Conservation (phyloP, 495 filamentous ascomycete species). For the Terfezia boudieri region DNA sequence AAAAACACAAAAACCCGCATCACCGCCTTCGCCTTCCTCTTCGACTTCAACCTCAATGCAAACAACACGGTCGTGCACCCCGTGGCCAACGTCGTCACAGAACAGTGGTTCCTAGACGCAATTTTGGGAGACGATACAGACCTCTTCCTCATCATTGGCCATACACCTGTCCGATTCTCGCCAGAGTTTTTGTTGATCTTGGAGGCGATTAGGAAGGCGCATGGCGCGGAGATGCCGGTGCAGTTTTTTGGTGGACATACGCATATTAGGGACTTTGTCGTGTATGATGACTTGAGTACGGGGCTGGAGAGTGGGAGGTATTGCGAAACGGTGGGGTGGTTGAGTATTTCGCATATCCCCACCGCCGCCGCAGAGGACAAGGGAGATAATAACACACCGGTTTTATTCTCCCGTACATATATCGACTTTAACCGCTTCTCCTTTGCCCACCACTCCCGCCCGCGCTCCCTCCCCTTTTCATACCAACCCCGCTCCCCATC, state of each 20-base stretch:
- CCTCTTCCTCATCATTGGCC: constrained; percentile 68
- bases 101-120: constrained; percentile 74
- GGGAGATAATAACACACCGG: constrained; percentile 18
- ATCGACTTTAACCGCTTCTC: constrained; percentile 89
- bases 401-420: constrained; percentile 50
- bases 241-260: constrained; percentile 86
- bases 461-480: constrained; percentile 36
- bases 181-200: constrained; percentile 56
- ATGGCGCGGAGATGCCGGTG: constrained; percentile 54
- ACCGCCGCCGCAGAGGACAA: constrained; percentile 21
- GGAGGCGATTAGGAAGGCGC: constrained; percentile 50
- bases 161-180: constrained; percentile 54
- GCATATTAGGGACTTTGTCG: constrained; percentile 67
- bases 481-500: constrained; percentile 58
- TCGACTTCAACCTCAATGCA: constrained; percentile 70
- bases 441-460: constrained; percentile 53
- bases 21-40: constrained; percentile 78
- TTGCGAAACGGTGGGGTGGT: constrained; percentile 93
- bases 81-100: constrained; percentile 55
- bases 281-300: constrained; percentile 59
- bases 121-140: constrained; percentile 62
- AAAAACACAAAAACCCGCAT: constrained; percentile 67
- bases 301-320: constrained; percentile 82
- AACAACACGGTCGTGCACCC: constrained; percentile 66
- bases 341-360: constrained; percentile 39